Evolutionary conservation across 1,139 yeast species (phyloP).

Genomic region (Hyphopichia khmerensis): DNA sequence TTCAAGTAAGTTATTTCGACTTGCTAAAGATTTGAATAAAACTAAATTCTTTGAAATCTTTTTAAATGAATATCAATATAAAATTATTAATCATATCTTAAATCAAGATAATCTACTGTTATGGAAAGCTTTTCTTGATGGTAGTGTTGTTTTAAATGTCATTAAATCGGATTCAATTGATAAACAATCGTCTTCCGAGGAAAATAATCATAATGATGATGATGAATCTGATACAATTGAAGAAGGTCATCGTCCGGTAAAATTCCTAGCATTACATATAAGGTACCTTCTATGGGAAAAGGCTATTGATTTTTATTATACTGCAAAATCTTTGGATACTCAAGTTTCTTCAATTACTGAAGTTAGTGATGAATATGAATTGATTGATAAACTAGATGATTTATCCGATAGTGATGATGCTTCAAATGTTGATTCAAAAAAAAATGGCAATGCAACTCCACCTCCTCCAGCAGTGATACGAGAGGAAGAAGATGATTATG

Average conservation of each 20-base stretch:
- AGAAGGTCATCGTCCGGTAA: constrained; percentile 51
- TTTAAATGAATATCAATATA: constrained; percentile 60
- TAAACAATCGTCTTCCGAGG: no score
- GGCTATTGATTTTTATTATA: constrained; percentile 58
- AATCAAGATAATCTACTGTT: constrained; percentile 29
- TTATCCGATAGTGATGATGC: constrained; percentile 14
- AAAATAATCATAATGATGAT: constrained; percentile 5
- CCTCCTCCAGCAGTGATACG: constrained; percentile 15
- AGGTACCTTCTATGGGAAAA: constrained; percentile 73
- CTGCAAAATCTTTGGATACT: constrained; percentile 24
- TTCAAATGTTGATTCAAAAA: constrained; percentile 19
- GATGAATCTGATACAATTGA: constrained; percentile 26
- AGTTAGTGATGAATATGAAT: constrained; percentile 36
- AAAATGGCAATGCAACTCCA: constrained; percentile 18
- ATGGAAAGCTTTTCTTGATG: constrained; percentile 57
- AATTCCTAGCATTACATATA: constrained; percentile 59
- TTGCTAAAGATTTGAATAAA: constrained; percentile 49
- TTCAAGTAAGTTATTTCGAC: constrained; percentile 36
- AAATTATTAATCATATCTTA: constrained; percentile 47
- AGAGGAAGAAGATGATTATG: constrained; percentile 43
- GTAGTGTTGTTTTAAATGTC: constrained; percentile 44
- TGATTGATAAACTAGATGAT: constrained; percentile 33
- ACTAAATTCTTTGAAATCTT: constrained; percentile 52
- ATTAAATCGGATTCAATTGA: constrained; percentile 5
- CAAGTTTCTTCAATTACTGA: constrained; percentile 28